Percentiles rank a stretch among this genome's conserved stretches.
These are phyloP conservation scores for Waltergamsia citrina DNA, from an alignment of 2,329 filamentous ascomycete genomes.

Conservation along the genomic window DNA sequence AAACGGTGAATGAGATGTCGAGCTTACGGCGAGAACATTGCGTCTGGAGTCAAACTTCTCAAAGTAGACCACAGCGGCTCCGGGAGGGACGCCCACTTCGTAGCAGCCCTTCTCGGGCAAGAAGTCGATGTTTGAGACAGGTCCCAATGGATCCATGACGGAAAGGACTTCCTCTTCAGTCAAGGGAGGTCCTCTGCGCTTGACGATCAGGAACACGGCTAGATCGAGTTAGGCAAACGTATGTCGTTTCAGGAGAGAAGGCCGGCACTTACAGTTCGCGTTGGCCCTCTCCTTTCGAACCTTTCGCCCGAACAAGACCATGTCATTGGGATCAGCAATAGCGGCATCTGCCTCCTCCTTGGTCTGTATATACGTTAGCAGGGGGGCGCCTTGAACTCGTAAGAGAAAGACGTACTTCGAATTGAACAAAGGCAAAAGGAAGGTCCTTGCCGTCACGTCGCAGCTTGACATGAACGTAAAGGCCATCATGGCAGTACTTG, in stretches of 20 bases:
- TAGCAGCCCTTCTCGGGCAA: slow-evolving; percentile 22
- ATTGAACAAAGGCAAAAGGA: slow-evolving; percentile 58
- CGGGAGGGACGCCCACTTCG: slow-evolving; percentile 21
- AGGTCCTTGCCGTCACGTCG: slow-evolving; percentile 46
- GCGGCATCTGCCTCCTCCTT: slow-evolving; percentile 39
- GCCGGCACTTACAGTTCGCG: slow-evolving; percentile 42
- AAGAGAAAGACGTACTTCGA: slow-evolving; percentile 34
- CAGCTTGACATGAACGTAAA: slow-evolving; percentile 57
- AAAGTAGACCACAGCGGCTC: slow-evolving; percentile 39
- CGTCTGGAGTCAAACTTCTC: slow-evolving; percentile 39
- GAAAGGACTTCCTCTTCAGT: slow-evolving; percentile 31
- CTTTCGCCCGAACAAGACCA: slow-evolving; percentile 42
- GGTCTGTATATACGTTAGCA: slow-evolving; percentile 27
- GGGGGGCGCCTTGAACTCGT: no score
- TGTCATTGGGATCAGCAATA: slow-evolving; percentile 33
- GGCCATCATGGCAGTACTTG: no score
- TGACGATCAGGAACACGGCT: slow-evolving; percentile 42
- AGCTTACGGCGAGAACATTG: slow-evolving; percentile 37
- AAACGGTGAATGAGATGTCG: neutral
- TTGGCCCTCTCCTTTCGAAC: slow-evolving; percentile 52
- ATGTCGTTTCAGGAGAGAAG: neutral
- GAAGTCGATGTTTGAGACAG: slow-evolving; percentile 27
- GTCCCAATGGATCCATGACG: slow-evolving; percentile 33
- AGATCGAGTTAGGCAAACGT: slow-evolving; percentile 11
- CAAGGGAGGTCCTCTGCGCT: slow-evolving; percentile 20